Evolutionary conservation across 2,329 filamentous ascomycete species (phyloP).

Genomic region (Diaporthe vexans): DNA sequence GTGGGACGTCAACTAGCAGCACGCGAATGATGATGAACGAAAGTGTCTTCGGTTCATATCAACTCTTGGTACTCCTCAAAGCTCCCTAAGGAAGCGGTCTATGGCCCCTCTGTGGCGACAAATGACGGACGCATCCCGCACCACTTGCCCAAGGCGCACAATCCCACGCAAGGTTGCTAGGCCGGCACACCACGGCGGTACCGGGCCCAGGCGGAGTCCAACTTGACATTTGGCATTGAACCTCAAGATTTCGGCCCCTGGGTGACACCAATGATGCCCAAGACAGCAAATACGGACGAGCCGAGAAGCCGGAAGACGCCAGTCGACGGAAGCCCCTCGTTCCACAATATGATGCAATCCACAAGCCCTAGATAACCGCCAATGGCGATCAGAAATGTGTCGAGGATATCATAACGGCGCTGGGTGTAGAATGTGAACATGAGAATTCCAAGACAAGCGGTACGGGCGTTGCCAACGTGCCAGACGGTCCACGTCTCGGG

Average conservation of each 20-base stretch:
- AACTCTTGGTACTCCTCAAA: too few relatives aligned
- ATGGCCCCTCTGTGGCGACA: too few relatives aligned
- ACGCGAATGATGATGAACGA: too few relatives aligned
- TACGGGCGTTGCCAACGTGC: conserved; percentile 19
- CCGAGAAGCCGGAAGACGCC: neutral
- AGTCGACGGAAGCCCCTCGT: neutral
- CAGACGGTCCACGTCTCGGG: conserved; percentile 17
- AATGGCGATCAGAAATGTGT: neutral
- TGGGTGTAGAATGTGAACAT: conserved; percentile 7
- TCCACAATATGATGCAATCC: neutral
- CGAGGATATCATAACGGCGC: conserved; percentile 18
- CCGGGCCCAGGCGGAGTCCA: too few relatives aligned
- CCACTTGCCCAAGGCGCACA: too few relatives aligned
- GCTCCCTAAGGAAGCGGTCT: too few relatives aligned
- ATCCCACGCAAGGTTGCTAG: too few relatives aligned
- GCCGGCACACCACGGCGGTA: too few relatives aligned
- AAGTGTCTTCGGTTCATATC: too few relatives aligned
- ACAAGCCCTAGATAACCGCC: conserved; percentile 8
- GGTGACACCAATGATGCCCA: neutral
- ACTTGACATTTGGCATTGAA: too few relatives aligned
- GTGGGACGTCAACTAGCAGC: too few relatives aligned
- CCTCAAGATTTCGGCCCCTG: neutral
- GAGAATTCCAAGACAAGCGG: conserved; percentile 4
- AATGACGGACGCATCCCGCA: too few relatives aligned
- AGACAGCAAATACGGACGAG: conserved; percentile 8